A percentile compares a stretch with the other conserved stretches of the same genome.
These are phyloP conservation scores for Neurospora hispaniola DNA, from an alignment of 495 filamentous ascomycete genomes.

Conservation along the genomic window DNA sequence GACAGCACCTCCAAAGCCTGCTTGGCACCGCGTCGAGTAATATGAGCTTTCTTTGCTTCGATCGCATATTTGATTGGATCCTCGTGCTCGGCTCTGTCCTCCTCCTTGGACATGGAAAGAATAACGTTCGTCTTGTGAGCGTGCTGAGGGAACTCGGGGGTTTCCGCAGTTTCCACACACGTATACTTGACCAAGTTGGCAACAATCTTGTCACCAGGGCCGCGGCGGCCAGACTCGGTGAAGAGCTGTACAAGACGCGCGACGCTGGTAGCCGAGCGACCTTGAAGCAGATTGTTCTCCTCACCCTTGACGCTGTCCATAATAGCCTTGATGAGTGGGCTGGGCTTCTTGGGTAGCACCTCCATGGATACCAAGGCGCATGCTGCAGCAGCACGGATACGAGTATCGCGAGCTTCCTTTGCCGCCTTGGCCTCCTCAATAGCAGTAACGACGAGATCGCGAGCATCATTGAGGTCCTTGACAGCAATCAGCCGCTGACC, in stretches of 20 bases:
- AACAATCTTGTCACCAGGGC: conserved; percentile 86
- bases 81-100: conserved; percentile 84
- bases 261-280: conserved; percentile 74
- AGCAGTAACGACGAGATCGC: conserved; percentile 51
- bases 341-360: conserved; percentile 81
- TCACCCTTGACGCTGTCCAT: conserved; percentile 98
- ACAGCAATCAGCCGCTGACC: conserved; percentile 71
- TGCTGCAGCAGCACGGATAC: conserved; percentile 77
- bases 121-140: conserved; percentile 64
- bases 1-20: conserved; percentile 86
- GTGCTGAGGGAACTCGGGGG: conserved; percentile 83
- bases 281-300: conserved; percentile 83
- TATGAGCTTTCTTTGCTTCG: conserved; percentile 74
- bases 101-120: conserved; percentile 87
- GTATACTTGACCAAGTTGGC: conserved; percentile 92
- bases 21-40: conserved; percentile 86
- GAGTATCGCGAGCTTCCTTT: conserved; percentile 75
- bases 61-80: conserved; percentile 81
- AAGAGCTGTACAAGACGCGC: conserved; percentile 79
- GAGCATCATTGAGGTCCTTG: conserved; percentile 64
- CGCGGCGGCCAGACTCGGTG: conserved; percentile 59
- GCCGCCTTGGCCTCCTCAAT: conserved; percentile 68
- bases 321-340: conserved; percentile 80
- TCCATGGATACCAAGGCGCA: conserved; percentile 79
- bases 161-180: conserved; percentile 93